A percentile compares a stretch with the other conserved stretches of the same genome.
phyloP scores from a whole-genome alignment of 805 yeast genomes.

The Saccharomycopsis fodiens region DNA sequence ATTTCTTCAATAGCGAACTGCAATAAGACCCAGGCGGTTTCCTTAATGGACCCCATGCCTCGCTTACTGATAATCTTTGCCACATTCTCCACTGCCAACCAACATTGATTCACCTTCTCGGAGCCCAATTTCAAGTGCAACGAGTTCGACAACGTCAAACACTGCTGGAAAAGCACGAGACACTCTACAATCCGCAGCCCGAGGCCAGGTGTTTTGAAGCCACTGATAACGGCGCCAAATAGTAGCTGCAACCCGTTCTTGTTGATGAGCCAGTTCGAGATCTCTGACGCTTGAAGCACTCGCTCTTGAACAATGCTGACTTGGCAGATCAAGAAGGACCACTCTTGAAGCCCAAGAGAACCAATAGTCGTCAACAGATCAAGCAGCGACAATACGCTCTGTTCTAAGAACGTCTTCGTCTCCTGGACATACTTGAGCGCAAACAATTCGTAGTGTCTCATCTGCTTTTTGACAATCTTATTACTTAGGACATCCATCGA shows the following conservation, averaged over 20 bases:
- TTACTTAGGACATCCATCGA: slow-evolving; percentile 8
- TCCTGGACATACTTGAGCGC: slow-evolving; percentile 2
- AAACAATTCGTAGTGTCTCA: slow-evolving; percentile 9
- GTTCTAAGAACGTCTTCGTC: neutral
- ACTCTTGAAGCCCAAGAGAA: slow-evolving; percentile 5
- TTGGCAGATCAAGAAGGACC: slow-evolving; percentile 6
- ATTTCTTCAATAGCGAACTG: neutral
- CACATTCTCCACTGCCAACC: neutral
- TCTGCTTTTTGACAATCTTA: slow-evolving; percentile 7
- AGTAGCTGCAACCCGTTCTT: neutral
- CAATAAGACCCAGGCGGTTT: neutral
- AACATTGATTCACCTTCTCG: neutral
- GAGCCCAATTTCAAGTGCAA: neutral
- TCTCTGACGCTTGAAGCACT: neutral
- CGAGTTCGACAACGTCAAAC: neutral
- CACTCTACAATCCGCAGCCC: neutral
- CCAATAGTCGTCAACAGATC: neutral
- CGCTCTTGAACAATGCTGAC: neutral
- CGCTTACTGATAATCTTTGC: neutral
- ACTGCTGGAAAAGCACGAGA: neutral
- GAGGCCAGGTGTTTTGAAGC: neutral
- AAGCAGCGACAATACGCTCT: neutral
- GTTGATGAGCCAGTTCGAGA: neutral
- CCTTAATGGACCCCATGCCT: neutral
- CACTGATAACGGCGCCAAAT: neutral